Evolutionary conservation across 441 rosid genomes (phyloP).

Genomic region (Pelargonium fulgidum): DNA sequence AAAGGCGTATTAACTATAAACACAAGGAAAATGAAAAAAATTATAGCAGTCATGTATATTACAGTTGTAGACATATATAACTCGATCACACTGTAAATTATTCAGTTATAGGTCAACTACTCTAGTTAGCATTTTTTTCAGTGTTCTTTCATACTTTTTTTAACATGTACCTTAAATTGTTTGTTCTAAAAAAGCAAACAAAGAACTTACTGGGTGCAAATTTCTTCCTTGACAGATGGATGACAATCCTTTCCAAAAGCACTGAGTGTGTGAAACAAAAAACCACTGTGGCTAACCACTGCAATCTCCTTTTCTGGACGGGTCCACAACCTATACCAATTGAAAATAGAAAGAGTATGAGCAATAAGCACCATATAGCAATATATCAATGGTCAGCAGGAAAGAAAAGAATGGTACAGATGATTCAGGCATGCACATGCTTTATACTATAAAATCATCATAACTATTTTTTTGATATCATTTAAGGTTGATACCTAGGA

Average conservation of each 20-base stretch:
- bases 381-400: neutral
- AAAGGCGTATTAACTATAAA: neutral
- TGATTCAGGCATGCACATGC: neutral
- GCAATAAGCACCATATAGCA: neutral
- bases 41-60: too few species aligned
- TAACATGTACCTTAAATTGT: neutral
- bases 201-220: constrained; percentile 48
- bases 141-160: neutral
- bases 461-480: too few species aligned
- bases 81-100: too few species aligned
- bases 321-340: constrained; percentile 42
- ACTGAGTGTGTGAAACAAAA: constrained; percentile 48
- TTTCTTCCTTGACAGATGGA: constrained; percentile 20
- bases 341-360: neutral
- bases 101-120: neutral
- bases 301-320: constrained; percentile 72
- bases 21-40: neutral
- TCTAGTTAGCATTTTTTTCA: neutral
- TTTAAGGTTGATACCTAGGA: neutral
- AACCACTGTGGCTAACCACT: constrained; percentile 61
- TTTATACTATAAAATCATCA: neutral
- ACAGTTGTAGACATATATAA: too few species aligned
- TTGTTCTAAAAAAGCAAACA: constrained; percentile 3
- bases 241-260: constrained; percentile 29
- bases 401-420: neutral